Conservation (phyloP, 2,329 filamentous ascomycete genomes). For the Cladosporium sp. region DNA sequence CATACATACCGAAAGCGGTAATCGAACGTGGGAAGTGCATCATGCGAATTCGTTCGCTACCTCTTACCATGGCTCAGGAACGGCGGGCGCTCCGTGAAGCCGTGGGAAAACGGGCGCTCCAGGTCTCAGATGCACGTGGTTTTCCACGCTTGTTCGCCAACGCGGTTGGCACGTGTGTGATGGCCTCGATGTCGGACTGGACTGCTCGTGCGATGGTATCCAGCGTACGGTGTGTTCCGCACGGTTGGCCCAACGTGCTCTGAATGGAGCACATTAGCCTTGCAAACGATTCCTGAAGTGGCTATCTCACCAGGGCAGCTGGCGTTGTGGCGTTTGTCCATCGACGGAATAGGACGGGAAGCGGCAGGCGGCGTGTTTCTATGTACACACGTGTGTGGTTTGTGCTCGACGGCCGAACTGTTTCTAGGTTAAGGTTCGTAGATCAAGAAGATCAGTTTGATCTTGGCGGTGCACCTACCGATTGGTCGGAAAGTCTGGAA, state of each 20-base stretch:
- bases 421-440: neutral
- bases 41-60: neutral
- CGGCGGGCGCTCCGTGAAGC: neutral
- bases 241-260: neutral
- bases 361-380: constrained; percentile 5
- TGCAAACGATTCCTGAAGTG: neutral
- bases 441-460: neutral
- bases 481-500: neutral
- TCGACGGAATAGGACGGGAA: neutral
- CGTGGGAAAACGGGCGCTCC: neutral
- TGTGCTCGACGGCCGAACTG: neutral
- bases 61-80: neutral
- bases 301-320: neutral
- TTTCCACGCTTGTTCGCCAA: neutral
- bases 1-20: neutral
- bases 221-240: constrained; percentile 1
- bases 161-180: neutral
- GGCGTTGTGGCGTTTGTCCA: neutral
- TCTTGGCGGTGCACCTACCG: neutral
- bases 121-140: neutral
- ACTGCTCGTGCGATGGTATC: neutral
- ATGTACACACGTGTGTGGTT: neutral
- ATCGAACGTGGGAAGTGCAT: neutral
- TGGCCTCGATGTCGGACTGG: neutral
- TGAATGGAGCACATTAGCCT: neutral